Evolutionary conservation across 805 yeast genomes (phyloP), one percentile per base, ranked within the genome.

Genomic region (Kodamaea jinghongensis): DNA sequence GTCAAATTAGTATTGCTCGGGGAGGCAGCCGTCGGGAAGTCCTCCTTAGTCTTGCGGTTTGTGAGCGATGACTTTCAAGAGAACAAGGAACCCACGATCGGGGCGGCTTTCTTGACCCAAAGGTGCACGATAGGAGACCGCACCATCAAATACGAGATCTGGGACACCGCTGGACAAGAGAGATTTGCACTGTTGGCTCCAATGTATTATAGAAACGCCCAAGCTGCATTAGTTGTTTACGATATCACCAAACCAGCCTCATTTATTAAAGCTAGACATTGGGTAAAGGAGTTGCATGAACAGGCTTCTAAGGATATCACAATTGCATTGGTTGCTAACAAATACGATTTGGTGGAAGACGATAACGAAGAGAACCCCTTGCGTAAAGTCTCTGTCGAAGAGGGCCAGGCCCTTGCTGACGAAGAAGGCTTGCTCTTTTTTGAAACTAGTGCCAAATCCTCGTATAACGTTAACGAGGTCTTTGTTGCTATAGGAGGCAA

Each of bases 101-200:
- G 99, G 11, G 99, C 99, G 4, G 98, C 98, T 3, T 91, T 91
- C 58, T 70, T 91, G 42, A 91, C 99, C 28, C 98, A 91, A 60
- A 80, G 95, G 56, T 90, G 96, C 57, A 79, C 86, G 15, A 83
- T 93, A 56, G 86, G 93, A 36, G 84, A 82, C 45, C 77, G 83
- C 55, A 86, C 93, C 6, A 86, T 91, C 56, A 91, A 93, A 63
- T 89, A 87, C 60, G 96, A 86, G 58, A 87, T 86, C 44, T 86
- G 96, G 95, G 98, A 90, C 60, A 90, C 98, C 10, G 98, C 98
- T 2, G 99, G 99, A 14, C 98, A 91, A 70, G 99, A 91, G 62
- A 70, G 99, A 48, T 91, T 91, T 70, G 96, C 97, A 11, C 82
- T 91, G 17, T 75, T 91, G 55, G 97, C 98, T 1, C 98, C 98